These are phyloP conservation scores for Penicillium sp. DNA, from an alignment of 2,329 filamentous ascomycete genomes.

Conservation along the genomic window DNA sequence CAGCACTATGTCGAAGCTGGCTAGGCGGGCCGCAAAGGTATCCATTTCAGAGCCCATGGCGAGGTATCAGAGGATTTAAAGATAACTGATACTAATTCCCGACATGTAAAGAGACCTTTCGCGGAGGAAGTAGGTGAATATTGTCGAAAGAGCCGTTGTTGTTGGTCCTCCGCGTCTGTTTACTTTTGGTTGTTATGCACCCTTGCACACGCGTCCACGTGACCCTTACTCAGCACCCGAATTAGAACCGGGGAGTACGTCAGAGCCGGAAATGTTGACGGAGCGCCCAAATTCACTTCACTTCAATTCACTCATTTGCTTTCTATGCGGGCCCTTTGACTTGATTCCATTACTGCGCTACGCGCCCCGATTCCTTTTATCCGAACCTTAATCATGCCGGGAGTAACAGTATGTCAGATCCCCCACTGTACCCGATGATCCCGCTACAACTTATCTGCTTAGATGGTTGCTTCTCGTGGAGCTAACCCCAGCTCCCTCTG, in stretches of 20 bases:
- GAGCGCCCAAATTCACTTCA: not conserved
- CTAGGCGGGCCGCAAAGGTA: slow-evolving; percentile 72
- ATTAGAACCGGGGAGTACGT: slow-evolving; percentile 6
- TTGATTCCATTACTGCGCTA: slow-evolving; percentile 18
- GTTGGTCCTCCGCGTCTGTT: slow-evolving; percentile 14
- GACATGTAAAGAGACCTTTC: not conserved
- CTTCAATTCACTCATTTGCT: slow-evolving; percentile 10
- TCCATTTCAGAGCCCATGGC: slow-evolving; percentile 45
- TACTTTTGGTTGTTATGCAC: slow-evolving; percentile 14
- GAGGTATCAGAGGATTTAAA: not conserved
- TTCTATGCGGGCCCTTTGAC: slow-evolving; percentile 24
- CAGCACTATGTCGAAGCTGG: slow-evolving; percentile 70
- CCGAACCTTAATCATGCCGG: slow-evolving; percentile 26
- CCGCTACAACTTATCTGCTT: slow-evolving; percentile 5
- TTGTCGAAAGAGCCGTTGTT: slow-evolving; percentile 2
- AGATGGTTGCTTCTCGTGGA: slow-evolving; percentile 23
- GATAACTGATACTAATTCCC: not conserved
- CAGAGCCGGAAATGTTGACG: slow-evolving; percentile 8
- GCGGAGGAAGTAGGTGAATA: not conserved
- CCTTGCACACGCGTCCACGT: slow-evolving; percentile 16
- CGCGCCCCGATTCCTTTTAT: slow-evolving; percentile 22
- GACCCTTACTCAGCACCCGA: slow-evolving; percentile 11
- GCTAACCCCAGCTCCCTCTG: slow-evolving; percentile 20
- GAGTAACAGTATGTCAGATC: slow-evolving; percentile 28
- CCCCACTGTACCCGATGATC: slow-evolving; percentile 9